Conservation (phyloP, 192 early-diverging fungal species). For the Podila epicladia region DNA sequence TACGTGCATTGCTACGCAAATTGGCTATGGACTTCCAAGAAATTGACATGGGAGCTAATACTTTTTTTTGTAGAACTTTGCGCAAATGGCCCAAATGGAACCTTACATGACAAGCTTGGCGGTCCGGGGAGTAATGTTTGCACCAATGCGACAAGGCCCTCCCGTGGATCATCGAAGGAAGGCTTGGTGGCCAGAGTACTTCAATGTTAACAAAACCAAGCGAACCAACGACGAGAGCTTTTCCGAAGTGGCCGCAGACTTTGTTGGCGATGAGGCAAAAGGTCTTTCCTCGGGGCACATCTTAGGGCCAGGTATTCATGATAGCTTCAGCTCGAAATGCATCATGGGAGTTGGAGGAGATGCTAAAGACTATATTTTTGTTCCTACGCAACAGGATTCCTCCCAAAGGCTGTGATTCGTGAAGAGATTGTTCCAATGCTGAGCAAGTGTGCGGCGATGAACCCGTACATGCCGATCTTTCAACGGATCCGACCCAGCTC, state of each 20-base stretch:
- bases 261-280: conserved; percentile 20
- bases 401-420: conserved; percentile 36
- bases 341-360: neutral
- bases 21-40: too few relatives aligned
- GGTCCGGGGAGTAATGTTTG: conserved; percentile 30
- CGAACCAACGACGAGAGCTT: conserved; percentile 28
- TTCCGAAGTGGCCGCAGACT: conserved; percentile 17
- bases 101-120: conserved; percentile 40
- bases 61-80: conserved; percentile 8
- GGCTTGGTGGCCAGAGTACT: conserved; percentile 43
- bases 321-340: neutral
- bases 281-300: conserved; percentile 34
- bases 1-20: neutral
- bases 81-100: conserved; percentile 42
- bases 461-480: conserved; percentile 31
- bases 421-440: conserved; percentile 44
- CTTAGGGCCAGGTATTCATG: conserved; percentile 25
- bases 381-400: conserved; percentile 8
- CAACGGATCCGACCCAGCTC: conserved; percentile 23
- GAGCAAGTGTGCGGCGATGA: conserved; percentile 24
- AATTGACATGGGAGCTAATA: too few relatives aligned
- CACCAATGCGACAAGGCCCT: conserved; percentile 22
- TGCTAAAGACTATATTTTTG: too few relatives aligned
- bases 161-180: conserved; percentile 13
- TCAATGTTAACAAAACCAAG: conserved; percentile 24